Evolutionary conservation across 78 protist genomes (phyloP), one percentile per base, ranked within the genome.

Genomic region (Chrysochromulina parva): DNA sequence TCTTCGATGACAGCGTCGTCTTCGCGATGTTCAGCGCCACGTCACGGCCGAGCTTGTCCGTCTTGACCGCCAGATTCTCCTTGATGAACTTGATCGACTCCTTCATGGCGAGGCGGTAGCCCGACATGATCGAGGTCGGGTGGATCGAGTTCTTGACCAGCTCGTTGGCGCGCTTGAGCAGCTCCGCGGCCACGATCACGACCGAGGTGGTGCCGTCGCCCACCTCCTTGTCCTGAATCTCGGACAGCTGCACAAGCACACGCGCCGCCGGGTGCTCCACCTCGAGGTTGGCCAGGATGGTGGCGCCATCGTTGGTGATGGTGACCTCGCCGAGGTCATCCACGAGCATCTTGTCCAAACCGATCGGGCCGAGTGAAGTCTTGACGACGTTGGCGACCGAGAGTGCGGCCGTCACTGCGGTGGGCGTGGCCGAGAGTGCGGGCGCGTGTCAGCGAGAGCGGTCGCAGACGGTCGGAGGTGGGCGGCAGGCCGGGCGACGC

Each of bases 161-260:
- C 67, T 97, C 98, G 85, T 97, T 95, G 26, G 99, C 99, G 24
- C 96, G 60, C 58, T 55, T 81, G 60, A 98, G 94, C 11, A 99
- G 96, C 93, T 99, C 99, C 1, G 99, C 97, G 24, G 99, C 99
- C 0, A 98, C 28, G 50, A 99, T 95, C 28, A 98, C 99, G 57
- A 99, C 99, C 3, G 99, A 95, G 0, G 99, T 99, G 16, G 99
- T 99, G 26, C 99, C 99, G 55, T 97, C 99, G 53, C 99, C 97
- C 3, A 97, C 98, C 65, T 98, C 98, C 88, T 93, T 90, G 94
- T 98, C 99, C 89, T 98, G 99, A 38, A 95, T 93, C 24, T 94
- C 93, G 24, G 99, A 66, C 14, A 93, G 87, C 85, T 93, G 91
- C 10, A 73, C 93, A 1, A 91, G 95, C 22, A 99, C 97, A 88